Evolutionary conservation across 2,329 filamentous ascomycete genomes (phyloP).

Genomic region (Trichoderma pleuroti): DNA sequence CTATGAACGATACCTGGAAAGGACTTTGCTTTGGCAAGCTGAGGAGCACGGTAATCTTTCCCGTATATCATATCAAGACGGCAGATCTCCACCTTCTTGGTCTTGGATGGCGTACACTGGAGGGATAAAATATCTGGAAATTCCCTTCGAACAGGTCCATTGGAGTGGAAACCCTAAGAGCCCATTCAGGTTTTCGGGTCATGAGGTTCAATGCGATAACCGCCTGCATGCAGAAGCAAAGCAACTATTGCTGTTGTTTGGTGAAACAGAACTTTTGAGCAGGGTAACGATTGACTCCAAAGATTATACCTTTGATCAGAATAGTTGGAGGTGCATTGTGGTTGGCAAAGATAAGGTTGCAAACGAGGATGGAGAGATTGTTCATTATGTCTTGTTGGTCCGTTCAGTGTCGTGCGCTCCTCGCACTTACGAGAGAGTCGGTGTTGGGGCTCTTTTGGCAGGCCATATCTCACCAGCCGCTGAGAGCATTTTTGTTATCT

Average conservation of each 20-base stretch:
- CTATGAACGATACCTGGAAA: not conserved
- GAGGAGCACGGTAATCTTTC: not conserved
- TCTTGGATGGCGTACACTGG: not conserved
- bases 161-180: not conserved
- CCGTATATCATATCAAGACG: not conserved
- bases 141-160: not conserved
- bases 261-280: not conserved
- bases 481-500: not conserved
- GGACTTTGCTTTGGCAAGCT: not conserved
- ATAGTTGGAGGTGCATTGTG: not conserved
- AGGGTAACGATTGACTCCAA: not conserved
- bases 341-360: not conserved
- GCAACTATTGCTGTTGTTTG: not conserved
- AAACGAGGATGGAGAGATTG: not conserved
- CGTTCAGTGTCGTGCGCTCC: not conserved
- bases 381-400: not conserved
- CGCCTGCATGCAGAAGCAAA: not conserved
- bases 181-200: not conserved
- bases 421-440: not conserved
- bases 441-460: not conserved
- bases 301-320: not conserved
- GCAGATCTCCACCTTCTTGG: not conserved
- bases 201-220: not conserved
- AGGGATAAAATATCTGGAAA: not conserved
- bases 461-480: not conserved